Conservation (phyloP, 2,329 filamentous ascomycete genomes). For the Fusarium mangiferae region DNA sequence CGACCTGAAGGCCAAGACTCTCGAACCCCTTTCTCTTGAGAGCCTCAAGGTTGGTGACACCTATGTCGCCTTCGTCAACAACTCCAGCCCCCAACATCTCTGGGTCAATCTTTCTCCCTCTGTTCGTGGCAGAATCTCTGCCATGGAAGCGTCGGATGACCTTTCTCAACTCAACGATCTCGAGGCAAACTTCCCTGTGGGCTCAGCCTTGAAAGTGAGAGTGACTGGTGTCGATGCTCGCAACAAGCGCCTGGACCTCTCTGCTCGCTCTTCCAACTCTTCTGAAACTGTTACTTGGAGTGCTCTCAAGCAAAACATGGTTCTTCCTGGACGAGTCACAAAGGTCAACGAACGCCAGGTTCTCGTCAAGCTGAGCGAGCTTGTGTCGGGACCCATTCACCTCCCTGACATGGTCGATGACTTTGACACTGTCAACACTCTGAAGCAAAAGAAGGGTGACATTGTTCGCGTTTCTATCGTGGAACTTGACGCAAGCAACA, state of each 20-base stretch:
- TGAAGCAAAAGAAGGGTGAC: conserved; percentile 82
- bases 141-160: conserved; percentile 89
- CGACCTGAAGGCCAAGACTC: conserved; percentile 61
- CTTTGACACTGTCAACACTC: conserved; percentile 81
- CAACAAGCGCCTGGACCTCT: conserved; percentile 83
- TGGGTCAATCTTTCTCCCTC: conserved; percentile 94
- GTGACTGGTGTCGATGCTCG: conserved; percentile 79
- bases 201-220: conserved; percentile 85
- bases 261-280: conserved; percentile 72
- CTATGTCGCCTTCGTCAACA: conserved; percentile 90
- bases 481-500: conserved; percentile 83
- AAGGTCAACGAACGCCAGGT: conserved; percentile 87
- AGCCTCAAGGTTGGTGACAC: conserved; percentile 77
- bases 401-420: conserved; percentile 88
- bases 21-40: conserved; percentile 72
- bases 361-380: conserved; percentile 85
- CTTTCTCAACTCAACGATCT: conserved; percentile 81
- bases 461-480: conserved; percentile 88
- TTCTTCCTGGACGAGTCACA: conserved; percentile 84
- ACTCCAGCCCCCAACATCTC: conserved; percentile 79
- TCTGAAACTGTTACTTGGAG: conserved; percentile 69
- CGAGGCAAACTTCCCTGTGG: conserved; percentile 83
- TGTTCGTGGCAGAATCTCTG: conserved; percentile 83
- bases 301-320: conserved; percentile 79
- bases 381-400: conserved; percentile 81